Base-by-base conservation (phyloP, 768 basidiomycete genomes). In the Termitomyces sp. region DNA sequence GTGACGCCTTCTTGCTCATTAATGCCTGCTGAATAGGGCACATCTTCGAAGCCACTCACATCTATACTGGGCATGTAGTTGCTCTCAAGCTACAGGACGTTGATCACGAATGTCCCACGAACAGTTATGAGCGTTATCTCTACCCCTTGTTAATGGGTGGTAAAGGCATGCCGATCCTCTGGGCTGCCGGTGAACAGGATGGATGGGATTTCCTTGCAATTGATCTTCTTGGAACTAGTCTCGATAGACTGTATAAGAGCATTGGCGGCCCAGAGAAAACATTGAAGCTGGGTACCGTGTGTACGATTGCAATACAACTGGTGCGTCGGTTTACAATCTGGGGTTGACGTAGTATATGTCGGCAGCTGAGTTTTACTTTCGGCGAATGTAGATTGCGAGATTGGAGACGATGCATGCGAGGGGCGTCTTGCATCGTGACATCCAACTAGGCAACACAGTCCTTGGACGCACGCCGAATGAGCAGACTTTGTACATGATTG, bases 391-490 rank as follows among this genome's bases (percentile, higher is more conserved):
- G 89, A 89, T 91, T 56, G 66, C 78, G 53, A 73, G 89, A 37
- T 74, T 91, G n/a, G 82, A 85, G 60, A 82, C 81, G 52, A 90
- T 91, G 88, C 89, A 91, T 66, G 73, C 74, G 11, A 79, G 82
- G 30, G 89, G 88, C 12, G 76, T 91, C 35, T 73, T 91, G 30
- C 89, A 91, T 64, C 81, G 89, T 8, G 89, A 91, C 59, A 85
- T 91, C 49, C 89, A 91, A 59, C 79, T 90, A 7, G 89, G 89
- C 1, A 91, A 91, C 66, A 86, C 84, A 61, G 83, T 81, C 3
- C 66, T 90, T 52, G 89, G 89, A 14, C 72, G 78, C 48, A 69
- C 76, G 3, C 82, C 85, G 0, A 72, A 88, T 59, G 75, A 86
- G 14, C 76, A 76, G 51, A 76, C 71, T 37, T 75, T 91, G 59